Conservation (phyloP, 352 stramenopile species). For the Pythium brachiatum region DNA sequence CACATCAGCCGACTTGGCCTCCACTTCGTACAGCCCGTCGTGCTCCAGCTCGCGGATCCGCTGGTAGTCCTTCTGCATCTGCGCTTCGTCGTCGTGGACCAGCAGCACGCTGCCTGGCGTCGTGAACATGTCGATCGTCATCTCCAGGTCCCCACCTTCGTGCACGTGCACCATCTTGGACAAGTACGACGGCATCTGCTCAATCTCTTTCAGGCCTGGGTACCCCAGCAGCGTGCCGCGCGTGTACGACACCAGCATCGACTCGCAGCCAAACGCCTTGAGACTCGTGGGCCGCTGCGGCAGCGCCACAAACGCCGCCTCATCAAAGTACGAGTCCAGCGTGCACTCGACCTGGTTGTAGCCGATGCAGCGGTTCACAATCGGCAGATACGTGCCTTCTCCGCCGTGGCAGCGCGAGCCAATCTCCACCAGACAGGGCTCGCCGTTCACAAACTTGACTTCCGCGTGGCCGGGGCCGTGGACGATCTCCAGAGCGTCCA, state of each 20-base stretch:
- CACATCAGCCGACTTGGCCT: constrained; percentile 22
- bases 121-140: constrained; percentile 94
- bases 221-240: constrained; percentile 88
- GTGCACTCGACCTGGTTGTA: constrained; percentile 91
- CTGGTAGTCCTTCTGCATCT: constrained; percentile 80
- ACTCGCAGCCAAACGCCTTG: constrained; percentile 88
- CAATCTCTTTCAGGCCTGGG: constrained; percentile 88
- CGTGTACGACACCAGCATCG: constrained; percentile 92
- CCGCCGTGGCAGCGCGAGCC: constrained; percentile 94
- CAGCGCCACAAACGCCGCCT: neutral
- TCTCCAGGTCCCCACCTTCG: constrained; percentile 76
- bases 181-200: constrained; percentile 90
- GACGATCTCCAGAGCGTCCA: constrained; percentile 66
- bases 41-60: constrained; percentile 83
- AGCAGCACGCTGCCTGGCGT: constrained; percentile 94
- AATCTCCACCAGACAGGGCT: constrained; percentile 94
- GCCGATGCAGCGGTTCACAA: constrained; percentile 88
- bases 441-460: constrained; percentile 80
- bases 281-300: constrained; percentile 49
- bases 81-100: constrained; percentile 81
- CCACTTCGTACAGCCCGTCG: constrained; percentile 49
- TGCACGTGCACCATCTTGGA: constrained; percentile 88
- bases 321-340: constrained; percentile 48
- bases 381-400: constrained; percentile 92
- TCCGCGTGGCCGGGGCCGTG: constrained; percentile 79